Base-by-base conservation (phyloP, 345 rosid species). In the Syzygium aromaticum region DNA sequence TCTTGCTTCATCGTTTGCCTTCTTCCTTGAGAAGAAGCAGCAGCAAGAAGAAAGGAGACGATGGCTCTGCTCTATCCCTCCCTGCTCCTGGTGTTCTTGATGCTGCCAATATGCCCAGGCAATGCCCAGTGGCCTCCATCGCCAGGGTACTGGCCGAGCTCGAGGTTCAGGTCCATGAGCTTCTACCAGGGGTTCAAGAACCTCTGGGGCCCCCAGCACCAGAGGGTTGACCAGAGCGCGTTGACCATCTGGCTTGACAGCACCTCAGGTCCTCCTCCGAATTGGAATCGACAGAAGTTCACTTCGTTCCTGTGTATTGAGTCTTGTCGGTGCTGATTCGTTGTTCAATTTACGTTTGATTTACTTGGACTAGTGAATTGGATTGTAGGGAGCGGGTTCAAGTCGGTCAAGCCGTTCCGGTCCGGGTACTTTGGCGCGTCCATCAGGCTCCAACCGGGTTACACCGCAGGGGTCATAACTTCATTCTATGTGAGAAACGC, bases 121-220 rank as follows among this genome's bases (percentile, higher is more conserved):
- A 89, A 88, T 89, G 98, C 96, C 86, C 84, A 87, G 49, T 90
- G 95, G 95, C 98, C 96, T 49, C 99, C 99, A 83, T 92, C 97
- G 63, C 99, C 99, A 86, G 99, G 98, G 61, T 96, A 95, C 89
- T 93, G 96, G 96, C 99, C 99, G 86, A 96, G 98, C 90, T 85
- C 98, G 38, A 95, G 90, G 91, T 93, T 98, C 93, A 90, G 89
- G 88, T 84, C 98, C 23, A 64, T 94, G 89, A 93, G 91, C 92
- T 98, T 95, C 85, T 91, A 92, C 87, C 87, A 93, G 33, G 99
- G 98, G 2, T 96, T 92, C 87, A 94, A 87, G 86, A 98, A 94
- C 87, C 97, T 98, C n/a, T 98, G 99, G 99, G 99, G 99, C 83
- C 94, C 95, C 82, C 90, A 92, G 33, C 99, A 98, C 90, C 98